Evolutionary conservation across 2,329 filamentous ascomycete species (phyloP), one percentile per base, ranked within the genome.

Genomic region (Aureobasidium sp.): DNA sequence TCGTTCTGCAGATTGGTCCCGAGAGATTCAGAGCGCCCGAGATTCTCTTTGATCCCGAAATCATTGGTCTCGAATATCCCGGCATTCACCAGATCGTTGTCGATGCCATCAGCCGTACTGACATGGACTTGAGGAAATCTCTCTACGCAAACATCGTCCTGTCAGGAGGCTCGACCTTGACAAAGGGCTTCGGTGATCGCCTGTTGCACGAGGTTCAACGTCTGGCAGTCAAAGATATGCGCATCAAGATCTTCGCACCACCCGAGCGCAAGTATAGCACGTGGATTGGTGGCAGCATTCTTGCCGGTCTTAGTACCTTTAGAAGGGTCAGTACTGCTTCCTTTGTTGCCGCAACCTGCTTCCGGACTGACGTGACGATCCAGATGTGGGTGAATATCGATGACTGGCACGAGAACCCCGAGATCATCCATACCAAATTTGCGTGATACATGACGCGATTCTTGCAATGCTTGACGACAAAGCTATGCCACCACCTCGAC

Each of bases 361-460:
- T 41, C 29, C 42, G 41, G 22, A 44, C 47, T 61, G 58, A 61
- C 49, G 45, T 53, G 36, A 36, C 20, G 56, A 37, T 65, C 62
- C 74, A 96, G 93, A 99, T 99, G 94, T 97, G 94, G 91, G 94
- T 99, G 72, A 96, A 91, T 77, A 93, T 96, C 73, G 94, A 97
- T 73, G 94, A 99, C 81, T 99, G 94, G 94, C 94, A 99, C 75
- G 94, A 99, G 82, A 96, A 99, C 74, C 94, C 94, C 20, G 93
- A 99, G 73, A 94, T 99, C 70, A 97, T 99, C 73, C 93, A 97
- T 78, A 94, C 91, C 72, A 97, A 96, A 78, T 96, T 97, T 76
- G 92, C 91, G 71, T 97, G 82, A 75, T 51, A 2, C 57, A 49
- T 53, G 39, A 53, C 48, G 49, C 14, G 39, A 34, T 45, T 53